Percentiles rank a stretch among this genome's conserved stretches.
phyloP scores from a whole-genome alignment of 495 filamentous ascomycete species.

The Parathielavia appendiculata region DNA sequence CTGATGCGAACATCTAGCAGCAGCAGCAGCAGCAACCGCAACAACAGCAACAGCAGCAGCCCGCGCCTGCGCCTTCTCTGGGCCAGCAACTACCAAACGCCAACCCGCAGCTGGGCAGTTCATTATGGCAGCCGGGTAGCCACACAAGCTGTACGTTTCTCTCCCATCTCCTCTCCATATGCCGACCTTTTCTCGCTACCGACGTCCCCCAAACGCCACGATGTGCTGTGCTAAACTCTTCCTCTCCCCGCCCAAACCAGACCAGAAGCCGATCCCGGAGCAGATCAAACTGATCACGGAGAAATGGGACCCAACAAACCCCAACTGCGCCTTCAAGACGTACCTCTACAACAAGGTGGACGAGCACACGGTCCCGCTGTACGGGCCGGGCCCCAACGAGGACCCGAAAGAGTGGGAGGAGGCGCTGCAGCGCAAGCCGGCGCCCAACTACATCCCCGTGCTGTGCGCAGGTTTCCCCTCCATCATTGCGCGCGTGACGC shows the following conservation, averaged over 20 bases:
- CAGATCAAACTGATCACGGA: constrained; percentile 72
- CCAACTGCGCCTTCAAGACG: constrained; percentile 72
- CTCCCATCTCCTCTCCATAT: background rate
- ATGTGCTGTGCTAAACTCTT: constrained; percentile 19
- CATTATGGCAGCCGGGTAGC: constrained; percentile 47
- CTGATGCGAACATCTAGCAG: constrained; percentile 22
- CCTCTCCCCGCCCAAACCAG: constrained; percentile 28
- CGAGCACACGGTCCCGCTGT: constrained; percentile 73
- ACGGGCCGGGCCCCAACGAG: constrained; percentile 68
- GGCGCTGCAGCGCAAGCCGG: constrained; percentile 77
- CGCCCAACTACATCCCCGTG: constrained; percentile 69
- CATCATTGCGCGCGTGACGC: constrained; percentile 69
- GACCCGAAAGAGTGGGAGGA: constrained; percentile 89
- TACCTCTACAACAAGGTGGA: constrained; percentile 94
- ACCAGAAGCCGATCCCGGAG: constrained; percentile 76
- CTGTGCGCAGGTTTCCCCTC: constrained; percentile 49
- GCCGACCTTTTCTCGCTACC: too few relatives aligned
- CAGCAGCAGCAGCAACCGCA: constrained; percentile 26
- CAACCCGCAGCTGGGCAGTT: constrained; percentile 34
- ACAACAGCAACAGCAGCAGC: constrained; percentile 34
- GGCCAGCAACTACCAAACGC: constrained; percentile 34
- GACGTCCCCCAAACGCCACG: background rate
- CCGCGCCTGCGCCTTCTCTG: constrained; percentile 23
- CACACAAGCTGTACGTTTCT: constrained; percentile 38
- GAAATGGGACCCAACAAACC: constrained; percentile 76